Evolutionary conservation across 345 rosid species (phyloP), one percentile per base, ranked within the genome.

Genomic region (Moringa oleifera): DNA sequence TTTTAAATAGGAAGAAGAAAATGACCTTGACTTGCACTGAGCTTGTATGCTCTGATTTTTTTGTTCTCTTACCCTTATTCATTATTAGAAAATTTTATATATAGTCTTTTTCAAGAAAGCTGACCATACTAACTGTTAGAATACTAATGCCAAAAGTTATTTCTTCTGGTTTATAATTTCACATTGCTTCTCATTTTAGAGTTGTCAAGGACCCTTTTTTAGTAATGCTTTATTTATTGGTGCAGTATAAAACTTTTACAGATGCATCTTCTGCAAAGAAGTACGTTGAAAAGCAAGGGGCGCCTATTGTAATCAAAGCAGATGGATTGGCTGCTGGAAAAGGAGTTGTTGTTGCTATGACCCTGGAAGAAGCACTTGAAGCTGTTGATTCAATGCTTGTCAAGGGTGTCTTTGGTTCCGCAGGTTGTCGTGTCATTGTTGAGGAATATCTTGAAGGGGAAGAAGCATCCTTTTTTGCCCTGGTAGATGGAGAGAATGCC

Each of bases 251-350:
- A 80, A 81, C 86, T 41, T 90, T 90, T 69, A 63, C 79, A 0
- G 83, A 90, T 62, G 81, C 97, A 23, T 74, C 75, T 59, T 84
- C 82, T 51, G 97, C 97, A 21, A 85, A 85, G 75, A 70, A 68
- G 31, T 88, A 83, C 66, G 85, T 93, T 64, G 67, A 79, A 77
- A 89, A 83, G 57, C 88, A 88, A 68, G 98, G 97, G 11, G 82
- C 76, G 9, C 95, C 96, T 1, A 90, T 90, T 28, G 96, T 93
- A 59, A 63, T 90, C 55, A 93, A 90, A 82, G 98, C 95, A 0
- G 98, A 90, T 73, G 98, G 98, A 21, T 74, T 93, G 79, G 98
- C 98, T 55, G 90, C 99, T 62, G 96, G 99, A 61, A 94, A 94
- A 80, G 99, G 99, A 72, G 95, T 88, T 46, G 67, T 79, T 51